Evolutionary conservation across 768 basidiomycete species (phyloP).

Genomic region (Collybiopsis luxurians): DNA sequence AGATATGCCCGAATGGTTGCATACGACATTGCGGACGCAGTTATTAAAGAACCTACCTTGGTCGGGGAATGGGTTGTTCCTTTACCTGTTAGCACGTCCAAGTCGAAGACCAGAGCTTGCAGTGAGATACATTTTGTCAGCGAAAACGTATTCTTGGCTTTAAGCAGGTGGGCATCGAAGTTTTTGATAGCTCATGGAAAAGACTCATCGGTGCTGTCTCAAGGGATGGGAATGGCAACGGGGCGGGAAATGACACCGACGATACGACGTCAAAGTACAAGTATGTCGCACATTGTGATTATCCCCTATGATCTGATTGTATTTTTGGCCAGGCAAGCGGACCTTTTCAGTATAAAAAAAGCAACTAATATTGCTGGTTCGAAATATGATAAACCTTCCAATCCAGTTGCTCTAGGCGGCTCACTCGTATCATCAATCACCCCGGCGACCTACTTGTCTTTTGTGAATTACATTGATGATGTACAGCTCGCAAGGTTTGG

Average conservation of each 20-base stretch:
- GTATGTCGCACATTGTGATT: too few relatives aligned
- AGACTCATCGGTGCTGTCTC: too few relatives aligned
- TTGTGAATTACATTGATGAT: slow-evolving; percentile 53
- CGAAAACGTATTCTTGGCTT: slow-evolving; percentile 51
- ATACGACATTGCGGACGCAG: slow-evolving; percentile 43
- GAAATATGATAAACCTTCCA: slow-evolving; percentile 49
- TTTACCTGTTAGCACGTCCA: slow-evolving; percentile 44
- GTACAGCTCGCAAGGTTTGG: slow-evolving; percentile 59
- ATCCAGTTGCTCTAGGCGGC: slow-evolving; percentile 51
- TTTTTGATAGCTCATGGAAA: too few relatives aligned
- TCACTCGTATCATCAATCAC: slow-evolving; percentile 42
- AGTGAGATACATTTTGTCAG: slow-evolving; percentile 61
- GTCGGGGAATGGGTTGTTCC: slow-evolving; percentile 61
- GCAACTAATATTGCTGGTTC: slow-evolving; percentile 64
- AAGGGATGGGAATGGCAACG: slow-evolving; percentile 61
- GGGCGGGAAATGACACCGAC: slow-evolving; percentile 28
- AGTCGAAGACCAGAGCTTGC: slow-evolving; percentile 46
- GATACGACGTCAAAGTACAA: slow-evolving; percentile 51
- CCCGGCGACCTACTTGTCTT: slow-evolving; percentile 53
- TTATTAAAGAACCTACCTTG: slow-evolving; percentile 30
- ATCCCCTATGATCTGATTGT: too few relatives aligned
- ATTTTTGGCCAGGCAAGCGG: slow-evolving; percentile 59
- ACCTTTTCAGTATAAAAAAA: slow-evolving; percentile 52
- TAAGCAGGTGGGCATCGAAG: too few relatives aligned
- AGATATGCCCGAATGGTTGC: slow-evolving; percentile 56